A percentile compares a stretch with the other conserved stretches of the same genome.
Evolutionary conservation across 176 grass and related monocot species (phyloP).

Genomic region (Eragrostis nindensis): DNA sequence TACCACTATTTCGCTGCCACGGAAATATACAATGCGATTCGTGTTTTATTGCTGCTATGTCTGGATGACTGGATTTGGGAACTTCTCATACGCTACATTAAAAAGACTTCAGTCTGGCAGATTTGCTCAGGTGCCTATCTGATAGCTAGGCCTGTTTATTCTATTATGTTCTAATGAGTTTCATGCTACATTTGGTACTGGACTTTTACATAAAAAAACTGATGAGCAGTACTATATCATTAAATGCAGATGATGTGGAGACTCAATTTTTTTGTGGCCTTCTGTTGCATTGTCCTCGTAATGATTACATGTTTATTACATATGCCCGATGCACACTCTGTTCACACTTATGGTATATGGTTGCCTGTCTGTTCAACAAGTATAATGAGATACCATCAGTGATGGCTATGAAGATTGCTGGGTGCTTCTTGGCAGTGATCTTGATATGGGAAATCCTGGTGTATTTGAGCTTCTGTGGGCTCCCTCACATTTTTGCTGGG

Average conservation of each 20-base stretch:
- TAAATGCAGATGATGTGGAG: slow-evolving; percentile 94
- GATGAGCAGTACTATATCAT: slow-evolving; percentile 17
- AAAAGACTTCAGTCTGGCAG: slow-evolving; percentile 87
- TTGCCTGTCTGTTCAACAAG: slow-evolving; percentile 76
- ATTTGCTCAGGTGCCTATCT: slow-evolving; percentile 75
- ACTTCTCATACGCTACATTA: slow-evolving; percentile 87
- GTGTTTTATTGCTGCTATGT: slow-evolving; percentile 88
- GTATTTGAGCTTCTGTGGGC: slow-evolving; percentile 78
- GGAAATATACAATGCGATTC: slow-evolving; percentile 94
- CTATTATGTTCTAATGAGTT: neutral
- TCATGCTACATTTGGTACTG: slow-evolving; percentile 19
- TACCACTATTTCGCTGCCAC: slow-evolving; percentile 93
- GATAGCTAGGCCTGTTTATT: neutral
- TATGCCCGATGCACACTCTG: slow-evolving; percentile 87
- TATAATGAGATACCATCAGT: slow-evolving; percentile 75
- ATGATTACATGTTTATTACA: slow-evolving; percentile 91
- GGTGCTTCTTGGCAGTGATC: slow-evolving; percentile 70
- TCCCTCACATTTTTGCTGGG: slow-evolving; percentile 74
- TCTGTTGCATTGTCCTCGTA: slow-evolving; percentile 83
- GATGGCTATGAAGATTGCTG: slow-evolving; percentile 58
- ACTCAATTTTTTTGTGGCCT: slow-evolving; percentile 78
- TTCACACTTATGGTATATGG: slow-evolving; percentile 91
- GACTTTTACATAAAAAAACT: neutral
- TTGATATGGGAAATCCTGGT: slow-evolving; percentile 87
- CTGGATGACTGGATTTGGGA: slow-evolving; percentile 98